Evolutionary conservation across 345 rosid species (phyloP).

Genomic region (Eutrema heterophyllum): DNA sequence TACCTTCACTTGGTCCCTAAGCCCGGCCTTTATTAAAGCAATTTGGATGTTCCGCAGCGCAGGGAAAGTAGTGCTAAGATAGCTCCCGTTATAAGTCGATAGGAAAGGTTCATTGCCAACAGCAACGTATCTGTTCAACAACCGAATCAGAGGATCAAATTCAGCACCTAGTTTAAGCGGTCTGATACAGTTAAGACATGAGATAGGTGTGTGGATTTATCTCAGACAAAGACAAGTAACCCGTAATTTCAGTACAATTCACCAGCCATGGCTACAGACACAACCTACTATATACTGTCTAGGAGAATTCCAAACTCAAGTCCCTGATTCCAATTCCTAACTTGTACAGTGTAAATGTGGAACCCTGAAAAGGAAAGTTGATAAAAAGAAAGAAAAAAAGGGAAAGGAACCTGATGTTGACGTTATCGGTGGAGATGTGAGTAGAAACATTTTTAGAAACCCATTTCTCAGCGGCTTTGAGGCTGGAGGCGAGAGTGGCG

Average conservation of each 20-base stretch:
- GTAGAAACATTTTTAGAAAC: slow-evolving; percentile 73
- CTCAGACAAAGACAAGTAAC: not conserved
- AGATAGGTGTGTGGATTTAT: not conserved
- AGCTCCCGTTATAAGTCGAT: slow-evolving; percentile 70
- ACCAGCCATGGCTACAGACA: not conserved
- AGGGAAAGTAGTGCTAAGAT: slow-evolving; percentile 58
- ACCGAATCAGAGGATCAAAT: not conserved
- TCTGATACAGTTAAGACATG: not conserved
- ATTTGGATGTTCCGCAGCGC: slow-evolving; percentile 75
- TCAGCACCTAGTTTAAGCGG: not conserved
- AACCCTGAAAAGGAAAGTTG: slow-evolving; percentile 26
- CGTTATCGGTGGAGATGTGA: slow-evolving; percentile 50
- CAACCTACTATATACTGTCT: not conserved
- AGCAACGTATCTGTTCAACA: slow-evolving; percentile 71
- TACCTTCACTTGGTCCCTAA: slow-evolving; percentile 65
- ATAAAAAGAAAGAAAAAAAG: not conserved
- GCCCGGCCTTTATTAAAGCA: slow-evolving; percentile 77
- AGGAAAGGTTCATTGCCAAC: slow-evolving; percentile 95
- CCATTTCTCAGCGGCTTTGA: slow-evolving; percentile 91
- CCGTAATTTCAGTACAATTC: not conserved
- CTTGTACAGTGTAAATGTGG: not conserved
- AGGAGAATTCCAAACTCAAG: not conserved
- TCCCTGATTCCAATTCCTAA: not conserved
- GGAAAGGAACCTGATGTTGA: slow-evolving; percentile 66
- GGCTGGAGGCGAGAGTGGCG: slow-evolving; percentile 48